Evolutionary conservation across 345 rosid genomes (phyloP).

Genomic region (Hibiscus trionum): DNA sequence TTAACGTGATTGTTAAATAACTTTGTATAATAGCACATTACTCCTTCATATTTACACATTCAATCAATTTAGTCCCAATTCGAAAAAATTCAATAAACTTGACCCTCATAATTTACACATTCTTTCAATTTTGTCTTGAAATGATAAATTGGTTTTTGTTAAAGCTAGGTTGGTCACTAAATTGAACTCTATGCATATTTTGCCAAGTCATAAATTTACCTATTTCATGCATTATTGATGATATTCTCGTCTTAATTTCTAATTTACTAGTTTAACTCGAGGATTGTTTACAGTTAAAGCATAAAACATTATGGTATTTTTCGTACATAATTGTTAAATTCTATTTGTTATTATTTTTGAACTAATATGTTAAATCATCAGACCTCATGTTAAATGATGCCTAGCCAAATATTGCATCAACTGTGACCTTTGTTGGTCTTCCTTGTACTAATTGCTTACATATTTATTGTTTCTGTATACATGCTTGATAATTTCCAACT

Average conservation of each 20-base stretch:
- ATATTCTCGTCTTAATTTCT: no score
- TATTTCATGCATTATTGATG: no score
- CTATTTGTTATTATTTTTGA: not conserved
- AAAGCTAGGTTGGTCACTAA: not conserved
- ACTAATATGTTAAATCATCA: not conserved
- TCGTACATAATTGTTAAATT: not conserved
- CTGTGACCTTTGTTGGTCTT: not conserved
- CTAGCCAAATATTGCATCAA: not conserved
- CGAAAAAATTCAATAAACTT: no score
- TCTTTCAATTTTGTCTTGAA: no score
- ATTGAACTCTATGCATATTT: not conserved
- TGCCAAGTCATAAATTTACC: not conserved
- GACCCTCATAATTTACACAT: no score
- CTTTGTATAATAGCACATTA: no score
- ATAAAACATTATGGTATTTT: not conserved
- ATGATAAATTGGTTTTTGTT: not conserved
- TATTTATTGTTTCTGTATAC: not conserved
- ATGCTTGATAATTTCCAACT: not conserved
- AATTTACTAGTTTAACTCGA: not conserved
- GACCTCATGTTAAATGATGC: not conserved
- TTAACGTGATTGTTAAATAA: no score
- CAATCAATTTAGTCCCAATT: no score
- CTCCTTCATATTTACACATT: no score
- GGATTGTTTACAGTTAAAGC: not conserved
- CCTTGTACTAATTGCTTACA: not conserved